Percentiles rank a stretch among this genome's conserved stretches.
phyloP scores from a whole-genome alignment of 345 rosid species.

The Theobroma cacao region DNA sequence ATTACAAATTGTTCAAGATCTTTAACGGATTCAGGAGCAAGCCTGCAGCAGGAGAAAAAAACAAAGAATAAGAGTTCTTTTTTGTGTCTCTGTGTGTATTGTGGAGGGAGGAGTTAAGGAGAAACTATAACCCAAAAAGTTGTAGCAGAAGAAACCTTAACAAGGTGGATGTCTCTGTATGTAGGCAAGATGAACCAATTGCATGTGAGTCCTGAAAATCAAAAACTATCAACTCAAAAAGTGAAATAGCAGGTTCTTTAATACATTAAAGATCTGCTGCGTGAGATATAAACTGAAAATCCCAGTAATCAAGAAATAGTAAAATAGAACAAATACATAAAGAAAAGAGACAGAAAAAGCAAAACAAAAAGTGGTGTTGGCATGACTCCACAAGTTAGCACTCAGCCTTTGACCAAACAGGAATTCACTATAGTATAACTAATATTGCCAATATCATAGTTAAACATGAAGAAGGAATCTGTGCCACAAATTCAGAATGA shows the following conservation, averaged over 20 bases:
- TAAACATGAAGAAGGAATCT: slow-evolving; percentile 1
- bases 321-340: neutral
- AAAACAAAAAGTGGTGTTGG: neutral
- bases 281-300: neutral
- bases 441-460: neutral
- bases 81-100: neutral
- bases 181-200: slow-evolving; percentile 32
- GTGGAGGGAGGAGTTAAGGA: neutral
- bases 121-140: no score
- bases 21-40: slow-evolving; percentile 66
- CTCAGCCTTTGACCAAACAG: neutral
- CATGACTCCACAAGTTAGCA: neutral
- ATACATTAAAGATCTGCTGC: neutral
- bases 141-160: slow-evolving; percentile 47
- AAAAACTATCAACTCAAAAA: slow-evolving; percentile 3
- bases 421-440: neutral
- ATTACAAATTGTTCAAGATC: slow-evolving; percentile 62
- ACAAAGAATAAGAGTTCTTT: neutral
- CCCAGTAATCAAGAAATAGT: neutral
- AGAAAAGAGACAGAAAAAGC: neutral
- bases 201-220: slow-evolving; percentile 37
- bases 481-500: neutral
- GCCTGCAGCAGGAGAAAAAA: slow-evolving; percentile 47
- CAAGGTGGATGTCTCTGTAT: slow-evolving; percentile 30
- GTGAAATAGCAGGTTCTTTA: neutral